phyloP scores from a whole-genome alignment of 345 rosid genomes.

The Pugionium dolabratum region DNA sequence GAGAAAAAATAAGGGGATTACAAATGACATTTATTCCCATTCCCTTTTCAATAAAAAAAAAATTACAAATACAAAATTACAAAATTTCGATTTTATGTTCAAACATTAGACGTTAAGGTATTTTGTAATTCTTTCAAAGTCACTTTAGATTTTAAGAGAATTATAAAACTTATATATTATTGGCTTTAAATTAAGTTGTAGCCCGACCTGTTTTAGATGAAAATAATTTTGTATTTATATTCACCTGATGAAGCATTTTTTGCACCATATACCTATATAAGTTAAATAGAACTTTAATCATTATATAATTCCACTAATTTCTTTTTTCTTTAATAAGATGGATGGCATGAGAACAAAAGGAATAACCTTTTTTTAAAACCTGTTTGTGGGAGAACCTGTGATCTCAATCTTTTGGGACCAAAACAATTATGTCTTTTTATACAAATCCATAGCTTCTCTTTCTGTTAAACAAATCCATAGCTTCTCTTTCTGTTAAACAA shows the following conservation, averaged over 20 bases:
- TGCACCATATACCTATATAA: background rate
- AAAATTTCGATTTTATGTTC: too few relatives aligned
- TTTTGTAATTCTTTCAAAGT: too few relatives aligned
- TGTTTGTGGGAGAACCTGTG: conserved; percentile 20
- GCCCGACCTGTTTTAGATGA: background rate
- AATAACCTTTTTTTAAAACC: conserved; percentile 26
- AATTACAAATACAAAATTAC: too few relatives aligned
- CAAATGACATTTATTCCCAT: too few relatives aligned
- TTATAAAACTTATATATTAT: too few relatives aligned
- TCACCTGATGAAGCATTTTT: conserved; percentile 3
- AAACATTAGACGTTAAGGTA: too few relatives aligned
- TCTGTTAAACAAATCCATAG: background rate
- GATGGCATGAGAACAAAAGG: conserved; percentile 6
- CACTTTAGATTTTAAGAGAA: too few relatives aligned
- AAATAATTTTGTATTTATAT: background rate
- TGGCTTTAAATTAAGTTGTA: too few relatives aligned
- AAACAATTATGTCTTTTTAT: conserved; percentile 26
- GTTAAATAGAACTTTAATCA: background rate
- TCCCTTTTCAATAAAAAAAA: too few relatives aligned
- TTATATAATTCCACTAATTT: conserved; percentile 5
- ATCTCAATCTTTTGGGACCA: conserved; percentile 32
- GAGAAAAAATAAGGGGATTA: too few relatives aligned
- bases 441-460: conserved; percentile 24
- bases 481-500: background rate
- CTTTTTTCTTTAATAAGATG: conserved; percentile 4